phyloP scores from a whole-genome alignment of 2,329 filamentous ascomycete species.

The Pseudogymnoascus sp. region DNA sequence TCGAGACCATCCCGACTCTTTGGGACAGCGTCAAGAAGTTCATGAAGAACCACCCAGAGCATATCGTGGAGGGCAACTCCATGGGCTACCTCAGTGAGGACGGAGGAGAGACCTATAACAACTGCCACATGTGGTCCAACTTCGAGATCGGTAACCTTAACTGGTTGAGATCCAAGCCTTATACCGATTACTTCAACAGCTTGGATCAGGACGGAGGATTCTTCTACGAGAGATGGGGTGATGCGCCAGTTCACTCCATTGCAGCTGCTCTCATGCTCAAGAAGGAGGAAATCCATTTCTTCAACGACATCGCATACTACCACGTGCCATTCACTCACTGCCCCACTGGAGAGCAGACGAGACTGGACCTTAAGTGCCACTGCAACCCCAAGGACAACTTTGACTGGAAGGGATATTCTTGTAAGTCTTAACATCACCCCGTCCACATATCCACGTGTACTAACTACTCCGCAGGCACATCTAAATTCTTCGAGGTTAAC shows the following conservation, averaged over 20 bases:
- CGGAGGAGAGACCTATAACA: constrained; percentile 84
- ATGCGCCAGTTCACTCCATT: constrained; percentile 97
- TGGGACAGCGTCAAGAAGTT: constrained; percentile 96
- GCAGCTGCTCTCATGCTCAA: constrained; percentile 77
- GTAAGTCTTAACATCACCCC: constrained; percentile 45
- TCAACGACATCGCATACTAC: constrained; percentile 97
- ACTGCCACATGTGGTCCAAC: constrained; percentile 99
- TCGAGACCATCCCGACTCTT: constrained; percentile 85
- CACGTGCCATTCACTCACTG: constrained; percentile 98
- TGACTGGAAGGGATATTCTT: constrained; percentile 98
- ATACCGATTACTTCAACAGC: constrained; percentile 81
- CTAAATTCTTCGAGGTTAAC: constrained; percentile 78
- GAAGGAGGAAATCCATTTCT: constrained; percentile 95
- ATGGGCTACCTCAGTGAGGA: constrained; percentile 91
- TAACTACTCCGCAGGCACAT: constrained; percentile 52
- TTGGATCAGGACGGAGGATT: constrained; percentile 90
- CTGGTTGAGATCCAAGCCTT: constrained; percentile 84
- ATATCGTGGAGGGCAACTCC: constrained; percentile 75
- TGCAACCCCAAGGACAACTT: constrained; percentile 97
- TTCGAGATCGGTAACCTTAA: constrained; percentile 93
- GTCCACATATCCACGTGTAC: background rate
- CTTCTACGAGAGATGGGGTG: constrained; percentile 98
- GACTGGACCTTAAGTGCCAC: constrained; percentile 79
- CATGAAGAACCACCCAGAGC: constrained; percentile 80
- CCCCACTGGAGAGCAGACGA: constrained; percentile 78